Base-by-base conservation (phyloP, 441 rosid species). In the Daphne laureola region DNA sequence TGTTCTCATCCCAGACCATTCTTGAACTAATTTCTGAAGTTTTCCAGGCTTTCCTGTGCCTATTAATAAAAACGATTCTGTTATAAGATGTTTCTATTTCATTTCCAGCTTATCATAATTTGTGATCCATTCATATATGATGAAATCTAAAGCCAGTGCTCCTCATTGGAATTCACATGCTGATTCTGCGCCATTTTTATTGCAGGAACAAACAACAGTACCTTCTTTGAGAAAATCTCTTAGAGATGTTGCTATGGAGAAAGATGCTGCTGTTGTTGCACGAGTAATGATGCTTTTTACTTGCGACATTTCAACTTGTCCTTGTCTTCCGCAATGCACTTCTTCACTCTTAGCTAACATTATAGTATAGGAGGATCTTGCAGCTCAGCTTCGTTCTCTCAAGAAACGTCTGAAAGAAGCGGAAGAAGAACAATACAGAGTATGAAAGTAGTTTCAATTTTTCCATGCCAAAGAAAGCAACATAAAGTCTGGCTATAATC, bases 211-310 rank as follows among this genome's bases (percentile, higher is more conserved):
- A 18, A 86, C 61, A 61, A 81, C 90, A 25, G 86, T 94, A 44
- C 97, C 97, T 46, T 90, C 99, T 72, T 62, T 94, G 68, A 85
- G 99, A 60, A 87, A 81, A 73, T 93, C 99, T 45, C 83, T 94
- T 46, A 85, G 68, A 79, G 97, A 90, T 71, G 90, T 87, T 51
- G 99, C 97, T 12, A 85, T 90, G 86, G 97, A 94, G 86, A 94
- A 90, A 74, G 96, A 94, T 81, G 99, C 96, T 48, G 95, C 99
- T 58, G 97, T 90, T 68, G 94, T 90, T 73, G 80, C 80, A 64
- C 80, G 90, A 81, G 99, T 86, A 72, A 17, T n/a, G 41, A 12
- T 53, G 36, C 43, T 66, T 49, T 8, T 17, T 44, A 60, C 23
- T 59, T 27, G 46, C 31, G 27, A 17, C 36, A 3, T 35, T 40